Evolutionary conservation across 495 filamentous ascomycete species (phyloP), one percentile per base, ranked within the genome.

Genomic region (Hyaloscypha finlandica): DNA sequence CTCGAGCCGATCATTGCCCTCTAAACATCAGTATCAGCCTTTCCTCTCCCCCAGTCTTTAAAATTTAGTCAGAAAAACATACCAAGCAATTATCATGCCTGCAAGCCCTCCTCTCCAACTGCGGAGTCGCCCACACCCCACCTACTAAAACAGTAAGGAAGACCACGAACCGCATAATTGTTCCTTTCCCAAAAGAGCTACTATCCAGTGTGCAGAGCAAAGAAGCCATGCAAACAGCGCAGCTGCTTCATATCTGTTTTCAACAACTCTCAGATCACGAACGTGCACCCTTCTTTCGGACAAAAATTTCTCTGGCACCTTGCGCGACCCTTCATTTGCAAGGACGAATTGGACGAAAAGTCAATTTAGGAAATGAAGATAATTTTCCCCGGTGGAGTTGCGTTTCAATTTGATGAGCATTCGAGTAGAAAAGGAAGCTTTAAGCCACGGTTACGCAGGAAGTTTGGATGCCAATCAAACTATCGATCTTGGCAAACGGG

Each of bases 81-180:
- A 64, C 61, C 61, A 64, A 29, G 32, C 61, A 64, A 30, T 64
- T 64, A 48, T 64, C 61, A 56, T 64, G 61, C 16, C 56, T 64
- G 30, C 61, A 65, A 11, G 8, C 20, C n/a, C 31, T 37, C 32
- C 56, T 25, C 29, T 31, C 45, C 14, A 63, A 11, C 16, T 48
- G 22, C 2, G 60, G 60, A 33, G 11, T 53, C 22, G 42, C 39
- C 22, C 52, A 19, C 11, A 52, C 60, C 20, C 60, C 32, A 32
- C 8, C 42, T 22, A 45, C 5, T n/a, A 61, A 35, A 9, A 61
- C 20, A 42, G 6, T 1, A 42, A 61, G 1, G 25, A 32, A 20
- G 8, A 45, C 9, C 5, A 45, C 9, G 32, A 37, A 25, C 14
- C 35, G 35, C 59, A 61, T 61, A 25, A 20, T 61, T 61, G 53